Conservation (phyloP, 306 rosid species). For the Cicer cuneatum region DNA sequence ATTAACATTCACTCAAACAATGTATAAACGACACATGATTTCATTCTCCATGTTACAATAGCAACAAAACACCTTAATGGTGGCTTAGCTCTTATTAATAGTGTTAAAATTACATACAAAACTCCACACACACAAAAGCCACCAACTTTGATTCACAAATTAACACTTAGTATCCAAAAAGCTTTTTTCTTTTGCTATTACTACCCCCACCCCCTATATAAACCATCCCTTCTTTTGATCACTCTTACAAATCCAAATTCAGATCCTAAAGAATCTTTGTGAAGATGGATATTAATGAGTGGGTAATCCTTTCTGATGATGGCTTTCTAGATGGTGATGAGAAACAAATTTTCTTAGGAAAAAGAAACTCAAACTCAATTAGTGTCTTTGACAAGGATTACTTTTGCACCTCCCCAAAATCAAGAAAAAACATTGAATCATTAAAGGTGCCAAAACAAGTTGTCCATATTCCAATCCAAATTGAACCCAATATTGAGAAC, state of each 20-base stretch:
- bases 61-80: conserved; percentile 43
- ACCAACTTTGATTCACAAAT: conserved; percentile 55
- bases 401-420: conserved; percentile 64
- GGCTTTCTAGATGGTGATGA: conserved; percentile 55
- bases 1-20: conserved; percentile 46
- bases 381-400: conserved; percentile 56
- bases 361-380: conserved; percentile 44
- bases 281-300: conserved; percentile 73
- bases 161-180: conserved; percentile 33
- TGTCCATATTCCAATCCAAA: conserved; percentile 54
- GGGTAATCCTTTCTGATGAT: conserved; percentile 77
- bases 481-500: conserved; percentile 44
- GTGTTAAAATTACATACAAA: conserved; percentile 46
- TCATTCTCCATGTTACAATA: conserved; percentile 44
- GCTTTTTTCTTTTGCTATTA: not conserved
- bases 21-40: conserved; percentile 29
- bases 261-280: conserved; percentile 21
- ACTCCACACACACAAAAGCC: conserved; percentile 54
- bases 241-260: conserved; percentile 12
- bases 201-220: conserved; percentile 13
- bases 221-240: conserved; percentile 30
- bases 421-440: conserved; percentile 36
- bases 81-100: conserved; percentile 26
- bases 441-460: conserved; percentile 42
- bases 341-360: conserved; percentile 46